Conservation (phyloP, 768 basidiomycete species). For the Lactarius deliciosus region DNA sequence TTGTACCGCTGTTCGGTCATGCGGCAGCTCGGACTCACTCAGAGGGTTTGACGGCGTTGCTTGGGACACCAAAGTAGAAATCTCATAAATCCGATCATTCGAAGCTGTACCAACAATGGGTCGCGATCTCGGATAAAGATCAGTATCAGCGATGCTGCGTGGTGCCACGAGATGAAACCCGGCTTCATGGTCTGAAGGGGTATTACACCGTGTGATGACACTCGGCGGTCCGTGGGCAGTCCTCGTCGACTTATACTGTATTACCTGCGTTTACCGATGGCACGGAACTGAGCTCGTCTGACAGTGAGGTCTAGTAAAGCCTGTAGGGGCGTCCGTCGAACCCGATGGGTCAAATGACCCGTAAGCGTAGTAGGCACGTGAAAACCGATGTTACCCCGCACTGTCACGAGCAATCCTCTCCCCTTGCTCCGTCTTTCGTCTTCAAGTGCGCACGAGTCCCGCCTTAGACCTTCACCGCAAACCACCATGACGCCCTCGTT, state of each 20-base stretch:
- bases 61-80: not conserved
- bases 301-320: not conserved
- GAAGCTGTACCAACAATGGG: not conserved
- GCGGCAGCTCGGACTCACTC: not conserved
- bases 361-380: not conserved
- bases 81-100: constrained; percentile 17
- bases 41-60: constrained; percentile 4
- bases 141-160: not conserved
- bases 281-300: not conserved
- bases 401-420: not conserved
- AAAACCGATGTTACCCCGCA: not conserved
- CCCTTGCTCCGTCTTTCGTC: not conserved
- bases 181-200: not conserved
- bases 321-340: not conserved
- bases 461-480: not conserved
- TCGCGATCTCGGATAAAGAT: constrained; percentile 5
- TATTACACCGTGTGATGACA: not conserved
- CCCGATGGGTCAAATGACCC: not conserved
- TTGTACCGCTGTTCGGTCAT: not conserved
- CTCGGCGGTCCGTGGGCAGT: not conserved
- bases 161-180: not conserved
- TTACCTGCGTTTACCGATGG: not conserved
- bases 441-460: too few species aligned
- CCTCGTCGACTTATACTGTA: not conserved
- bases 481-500: constrained; percentile 47